Base-by-base conservation (phyloP, 768 basidiomycete genomes). In the Rhizopogon rudus region DNA sequence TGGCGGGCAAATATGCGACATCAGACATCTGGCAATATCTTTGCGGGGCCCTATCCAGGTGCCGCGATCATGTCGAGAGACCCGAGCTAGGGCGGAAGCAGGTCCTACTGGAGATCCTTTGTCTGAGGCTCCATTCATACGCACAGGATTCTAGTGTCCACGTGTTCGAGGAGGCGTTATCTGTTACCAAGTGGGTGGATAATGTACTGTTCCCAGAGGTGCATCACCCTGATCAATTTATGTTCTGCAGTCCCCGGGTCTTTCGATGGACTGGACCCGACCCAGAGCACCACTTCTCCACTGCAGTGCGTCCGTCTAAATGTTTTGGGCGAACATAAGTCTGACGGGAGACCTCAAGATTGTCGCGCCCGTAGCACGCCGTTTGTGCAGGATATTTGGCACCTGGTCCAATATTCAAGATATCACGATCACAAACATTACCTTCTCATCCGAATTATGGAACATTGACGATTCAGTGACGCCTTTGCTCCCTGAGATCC, bases 211-310 rank as follows among this genome's bases (percentile, higher is more conserved):
- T 49, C 48, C 48, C 48, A 37, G 20, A 49, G 35, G 48, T 37
- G 48, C 37, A 49, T 49, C 14, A 35, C 40, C 44, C 44, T 51
- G 42, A 46, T 51, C 31, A 35, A 35, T 25, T 16, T 37, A 17
- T n/a, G 25, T 31, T 40, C 45, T 40, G 9, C 53, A 81, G 68
- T 81, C 51, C 81, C 81, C 35, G 68, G 66, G 44, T 63, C 59
- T 83, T 84, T 60, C 67, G 67, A 20, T 85, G 84, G 84, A 77
- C 71, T n/a, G 80, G 82, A 3, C 82, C 81, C 4, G 82, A 83
- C 60, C 82, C 82, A 25, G 77, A 76, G 12, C 82, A 85, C 55
- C 80, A 84, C 59, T 81, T 83, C 60, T 82, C 82, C 1, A 81
- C 72, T n/a, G 81, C 82, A 31, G 84, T 84, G 61, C 60, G 79